Evolutionary conservation across 208 protist genomes (phyloP).

Genomic region (Wallacemonas collosoma): DNA sequence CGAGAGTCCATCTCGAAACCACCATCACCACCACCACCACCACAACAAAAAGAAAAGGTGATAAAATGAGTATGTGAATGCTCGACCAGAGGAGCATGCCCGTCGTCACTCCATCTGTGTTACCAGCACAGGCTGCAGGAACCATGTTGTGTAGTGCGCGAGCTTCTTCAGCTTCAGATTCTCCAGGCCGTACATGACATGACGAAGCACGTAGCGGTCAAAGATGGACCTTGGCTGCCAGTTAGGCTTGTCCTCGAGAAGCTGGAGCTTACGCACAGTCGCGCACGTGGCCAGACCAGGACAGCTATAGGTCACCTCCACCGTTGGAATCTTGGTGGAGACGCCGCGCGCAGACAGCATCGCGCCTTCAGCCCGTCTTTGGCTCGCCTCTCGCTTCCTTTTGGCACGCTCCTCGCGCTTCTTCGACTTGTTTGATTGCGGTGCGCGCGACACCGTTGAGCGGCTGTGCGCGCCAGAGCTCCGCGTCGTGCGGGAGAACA

Average conservation of each 20-base stretch:
- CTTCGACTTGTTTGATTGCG: slow-evolving; percentile 15
- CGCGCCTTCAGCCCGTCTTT: slow-evolving; percentile 4
- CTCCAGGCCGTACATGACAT: slow-evolving; percentile 45
- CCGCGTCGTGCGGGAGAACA: slow-evolving; percentile 23
- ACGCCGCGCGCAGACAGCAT: slow-evolving; percentile 19
- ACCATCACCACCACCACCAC: too few species aligned
- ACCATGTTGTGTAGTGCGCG: slow-evolving; percentile 84
- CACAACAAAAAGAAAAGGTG: too few species aligned
- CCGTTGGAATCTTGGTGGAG: slow-evolving; percentile 28
- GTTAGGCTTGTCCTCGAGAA: slow-evolving; percentile 62
- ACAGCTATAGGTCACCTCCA: slow-evolving; percentile 71
- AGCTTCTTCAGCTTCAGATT: slow-evolving; percentile 60
- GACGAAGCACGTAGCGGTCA: slow-evolving; percentile 42
- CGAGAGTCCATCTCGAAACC: too few species aligned
- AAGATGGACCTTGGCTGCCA: slow-evolving; percentile 59
- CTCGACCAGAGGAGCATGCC: not conserved
- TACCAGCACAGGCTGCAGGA: slow-evolving; percentile 63
- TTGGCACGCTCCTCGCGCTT: slow-evolving; percentile 39
- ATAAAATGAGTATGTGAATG: not conserved
- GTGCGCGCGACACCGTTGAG: slow-evolving; percentile 1
- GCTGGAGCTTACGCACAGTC: slow-evolving; percentile 70
- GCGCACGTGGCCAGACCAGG: slow-evolving; percentile 58
- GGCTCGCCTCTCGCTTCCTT: slow-evolving; percentile 22
- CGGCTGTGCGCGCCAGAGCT: slow-evolving; percentile 16
- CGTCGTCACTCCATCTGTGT: slow-evolving; percentile 28